Conservation (phyloP, 148 eudicot genomes). For the Rheum nobile region DNA sequence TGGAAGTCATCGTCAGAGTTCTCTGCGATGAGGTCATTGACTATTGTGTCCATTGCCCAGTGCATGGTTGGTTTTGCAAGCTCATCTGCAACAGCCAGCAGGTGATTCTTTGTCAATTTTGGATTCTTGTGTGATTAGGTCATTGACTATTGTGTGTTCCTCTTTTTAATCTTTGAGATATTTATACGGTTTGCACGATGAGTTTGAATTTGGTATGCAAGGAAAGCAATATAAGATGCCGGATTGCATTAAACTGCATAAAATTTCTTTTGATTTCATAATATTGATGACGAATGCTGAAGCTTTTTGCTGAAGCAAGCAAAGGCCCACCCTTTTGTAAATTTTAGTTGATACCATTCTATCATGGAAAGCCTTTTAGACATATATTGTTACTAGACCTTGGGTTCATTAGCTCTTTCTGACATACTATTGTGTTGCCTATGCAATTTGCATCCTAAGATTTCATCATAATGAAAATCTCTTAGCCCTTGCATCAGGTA, state of each 20-base stretch:
- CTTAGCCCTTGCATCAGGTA: neutral
- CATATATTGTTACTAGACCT: neutral
- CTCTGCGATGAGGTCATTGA: slow-evolving; percentile 82
- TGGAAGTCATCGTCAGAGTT: slow-evolving; percentile 97
- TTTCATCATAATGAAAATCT: neutral
- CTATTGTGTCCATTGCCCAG: slow-evolving; percentile 87
- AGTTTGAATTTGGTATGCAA: neutral
- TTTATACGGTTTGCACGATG: neutral
- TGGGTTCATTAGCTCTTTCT: neutral
- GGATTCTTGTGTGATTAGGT: slow-evolving; percentile 7
- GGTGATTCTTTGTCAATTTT: slow-evolving; percentile 30
- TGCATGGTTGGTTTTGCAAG: slow-evolving; percentile 65
- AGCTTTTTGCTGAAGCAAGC: neutral
- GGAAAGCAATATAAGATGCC: neutral
- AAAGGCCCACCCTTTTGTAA: neutral
- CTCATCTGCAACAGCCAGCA: slow-evolving; percentile 68
- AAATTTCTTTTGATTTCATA: neutral
- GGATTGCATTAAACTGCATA: neutral
- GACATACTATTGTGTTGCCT: too few relatives aligned
- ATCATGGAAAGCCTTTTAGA: neutral
- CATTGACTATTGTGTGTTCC: neutral
- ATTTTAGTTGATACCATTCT: neutral
- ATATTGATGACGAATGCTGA: neutral
- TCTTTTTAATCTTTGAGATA: neutral
- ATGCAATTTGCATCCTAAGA: too few relatives aligned